Evolutionary conservation across 139 green algal genomes (phyloP), one percentile per base, ranked within the genome.

Genomic region (Micractinium conductrix): DNA sequence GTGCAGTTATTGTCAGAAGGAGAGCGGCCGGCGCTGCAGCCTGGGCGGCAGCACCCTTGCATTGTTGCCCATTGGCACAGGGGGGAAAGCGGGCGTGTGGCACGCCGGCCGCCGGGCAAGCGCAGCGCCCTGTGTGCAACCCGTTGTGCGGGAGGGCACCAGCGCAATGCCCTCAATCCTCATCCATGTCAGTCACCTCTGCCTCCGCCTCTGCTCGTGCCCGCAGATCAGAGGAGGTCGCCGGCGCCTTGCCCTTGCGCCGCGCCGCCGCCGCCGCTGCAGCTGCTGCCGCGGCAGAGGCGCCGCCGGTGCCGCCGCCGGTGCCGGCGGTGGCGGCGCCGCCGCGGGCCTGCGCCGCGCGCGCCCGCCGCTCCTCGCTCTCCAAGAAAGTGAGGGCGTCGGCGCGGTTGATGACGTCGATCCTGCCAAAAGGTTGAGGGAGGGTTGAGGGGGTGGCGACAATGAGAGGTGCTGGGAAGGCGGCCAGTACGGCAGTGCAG

Each of bases 361-460:
- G 42, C 33, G 79, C 67, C 9, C 69, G 53, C 40, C 68, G 70
- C 70, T 80, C 53, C 80, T 85, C 53, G 16, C 10, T 73, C 38
- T 85, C 73, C 42, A 98, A 81, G 86, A 98, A 98, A 33, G 84
- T 75, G 1, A 98, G 78, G 16, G 96, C 96, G 58, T 98, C 93
- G 38, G 91, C 89, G 8, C 78, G 81, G 21, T 65, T 80, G 73
- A 97, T 91, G 14, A 86, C 80, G 69, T 94, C 89, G 0, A 96
- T 86, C 17, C 82, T n/a, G 74, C 21, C 74, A 19, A n/a, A n/a
- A n/a, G n/a, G n/a, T n/a, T n/a, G n/a, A n/a, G n/a, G n/a, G n/a
- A n/a, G n/a, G n/a, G n/a, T n/a, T n/a, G n/a, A n/a, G n/a, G n/a
- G n/a, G n/a, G n/a, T n/a, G n/a, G n/a, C n/a, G n/a, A n/a, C n/a